phyloP scores from a whole-genome alignment of 768 basidiomycete species.

The Rhizopogon rudus region DNA sequence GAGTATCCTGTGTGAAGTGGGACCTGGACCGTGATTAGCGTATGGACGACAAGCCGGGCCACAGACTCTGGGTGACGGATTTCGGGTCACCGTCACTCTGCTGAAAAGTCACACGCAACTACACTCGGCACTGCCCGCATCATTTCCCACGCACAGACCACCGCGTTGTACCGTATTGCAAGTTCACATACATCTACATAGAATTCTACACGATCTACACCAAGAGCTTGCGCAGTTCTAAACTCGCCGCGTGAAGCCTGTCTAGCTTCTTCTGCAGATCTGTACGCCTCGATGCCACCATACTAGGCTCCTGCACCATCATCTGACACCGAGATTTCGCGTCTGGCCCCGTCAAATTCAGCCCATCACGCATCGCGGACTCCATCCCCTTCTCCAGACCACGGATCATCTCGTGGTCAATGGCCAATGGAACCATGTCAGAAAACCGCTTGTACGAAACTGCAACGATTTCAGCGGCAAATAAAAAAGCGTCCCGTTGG shows the following conservation, averaged over 20 bases:
- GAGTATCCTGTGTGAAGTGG: slow-evolving; percentile 13
- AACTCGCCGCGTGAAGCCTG: slow-evolving; percentile 41
- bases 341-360: slow-evolving; percentile 47
- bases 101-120: slow-evolving; percentile 2
- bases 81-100: slow-evolving; percentile 15
- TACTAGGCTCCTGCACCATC: slow-evolving; percentile 46
- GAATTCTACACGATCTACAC: neutral
- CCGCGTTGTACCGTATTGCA: neutral
- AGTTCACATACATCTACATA: no score
- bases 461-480: slow-evolving; percentile 17
- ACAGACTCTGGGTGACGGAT: slow-evolving; percentile 20
- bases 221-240: slow-evolving; percentile 26
- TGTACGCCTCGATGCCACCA: slow-evolving; percentile 38
- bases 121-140: neutral
- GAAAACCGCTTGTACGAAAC: slow-evolving; percentile 43
- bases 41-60: slow-evolving; percentile 22
- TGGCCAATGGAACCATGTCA: slow-evolving; percentile 38
- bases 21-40: slow-evolving; percentile 32
- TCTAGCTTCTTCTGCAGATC: slow-evolving; percentile 49
- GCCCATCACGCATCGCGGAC: slow-evolving; percentile 37
- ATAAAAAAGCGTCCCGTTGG: neutral
- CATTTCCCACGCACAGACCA: slow-evolving; percentile 25
- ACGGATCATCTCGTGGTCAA: slow-evolving; percentile 36
- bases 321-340: slow-evolving; percentile 43
- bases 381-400: slow-evolving; percentile 46